These are phyloP conservation scores for Paramecium biaurelia DNA, from an alignment of 73 alveolate genomes.

Conservation along the genomic window DNA sequence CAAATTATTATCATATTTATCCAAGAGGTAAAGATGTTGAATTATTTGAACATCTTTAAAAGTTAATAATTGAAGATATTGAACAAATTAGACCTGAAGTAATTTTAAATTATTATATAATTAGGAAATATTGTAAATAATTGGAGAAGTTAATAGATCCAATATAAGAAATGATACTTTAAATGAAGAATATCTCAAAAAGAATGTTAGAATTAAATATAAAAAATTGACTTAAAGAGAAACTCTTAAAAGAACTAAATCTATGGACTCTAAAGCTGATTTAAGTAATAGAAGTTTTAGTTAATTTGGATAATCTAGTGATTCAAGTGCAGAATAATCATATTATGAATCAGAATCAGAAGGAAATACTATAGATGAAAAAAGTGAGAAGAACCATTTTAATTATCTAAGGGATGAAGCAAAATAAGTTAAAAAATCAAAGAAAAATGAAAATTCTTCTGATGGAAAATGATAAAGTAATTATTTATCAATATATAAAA, in stretches of 20 bases:
- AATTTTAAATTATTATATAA: not conserved
- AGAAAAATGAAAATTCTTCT: not conserved
- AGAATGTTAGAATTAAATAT: conserved; percentile 54
- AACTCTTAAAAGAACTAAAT: not conserved
- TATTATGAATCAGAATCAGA: not conserved
- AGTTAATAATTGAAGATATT: not conserved
- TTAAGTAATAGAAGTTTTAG: conserved; percentile 30
- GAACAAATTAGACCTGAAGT: conserved; percentile 17
- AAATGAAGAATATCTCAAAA: conserved; percentile 48
- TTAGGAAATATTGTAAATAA: conserved; percentile 6
- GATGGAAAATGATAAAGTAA: not conserved
- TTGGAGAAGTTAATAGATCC: conserved; percentile 13
- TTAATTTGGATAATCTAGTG: conserved; percentile 10
- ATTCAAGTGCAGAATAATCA: conserved; percentile 47
- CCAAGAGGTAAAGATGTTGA: conserved; percentile 47
- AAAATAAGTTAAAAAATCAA: not conserved
- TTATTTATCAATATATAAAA: not conserved
- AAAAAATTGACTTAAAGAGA: conserved; percentile 43
- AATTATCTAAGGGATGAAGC: conserved; percentile 48
- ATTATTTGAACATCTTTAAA: not conserved
- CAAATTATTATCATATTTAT: conserved; percentile 20
- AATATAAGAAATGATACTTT: conserved; percentile 42
- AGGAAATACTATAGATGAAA: conserved; percentile 41
- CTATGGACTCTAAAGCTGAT: conserved; percentile 48
- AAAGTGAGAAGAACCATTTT: conserved; percentile 34